phyloP scores from a whole-genome alignment of 2,329 filamentous ascomycete genomes.

The Claviceps africana region DNA sequence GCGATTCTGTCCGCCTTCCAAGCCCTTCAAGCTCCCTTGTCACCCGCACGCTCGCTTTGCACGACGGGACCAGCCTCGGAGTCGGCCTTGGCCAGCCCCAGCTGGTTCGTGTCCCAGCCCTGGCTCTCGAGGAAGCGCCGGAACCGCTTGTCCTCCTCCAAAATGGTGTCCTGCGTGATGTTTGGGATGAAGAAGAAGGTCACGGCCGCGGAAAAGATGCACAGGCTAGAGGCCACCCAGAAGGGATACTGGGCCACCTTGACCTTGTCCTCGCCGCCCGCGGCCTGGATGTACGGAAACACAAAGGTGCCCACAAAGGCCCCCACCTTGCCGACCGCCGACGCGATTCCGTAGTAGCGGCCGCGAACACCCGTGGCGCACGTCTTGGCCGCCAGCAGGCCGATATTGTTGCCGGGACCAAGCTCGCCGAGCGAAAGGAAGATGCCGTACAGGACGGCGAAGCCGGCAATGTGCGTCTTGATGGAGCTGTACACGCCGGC shows the following conservation, averaged over 20 bases:
- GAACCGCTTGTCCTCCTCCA: conserved; percentile 62
- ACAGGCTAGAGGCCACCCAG: conserved; percentile 67
- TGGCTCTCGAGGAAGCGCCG: conserved; percentile 56
- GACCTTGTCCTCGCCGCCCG: conserved; percentile 36
- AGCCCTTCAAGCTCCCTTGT: no score
- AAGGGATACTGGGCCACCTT: conserved; percentile 73
- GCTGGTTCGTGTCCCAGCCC: conserved; percentile 57
- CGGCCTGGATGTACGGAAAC: conserved; percentile 38
- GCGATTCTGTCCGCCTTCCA: no score
- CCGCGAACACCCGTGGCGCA: conserved; percentile 77
- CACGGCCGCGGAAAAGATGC: conserved; percentile 53
- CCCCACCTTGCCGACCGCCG: conserved; percentile 60
- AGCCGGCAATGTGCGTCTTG: conserved; percentile 32
- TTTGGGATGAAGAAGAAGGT: conserved; percentile 54
- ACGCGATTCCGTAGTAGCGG: conserved; percentile 56
- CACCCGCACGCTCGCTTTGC: background rate
- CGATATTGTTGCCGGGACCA: conserved; percentile 85
- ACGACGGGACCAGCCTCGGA: background rate
- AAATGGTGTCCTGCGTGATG: conserved; percentile 76
- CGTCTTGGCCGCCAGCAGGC: conserved; percentile 73
- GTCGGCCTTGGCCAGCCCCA: conserved; percentile 21
- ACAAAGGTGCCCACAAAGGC: conserved; percentile 80
- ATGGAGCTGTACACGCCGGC: conserved; percentile 61
- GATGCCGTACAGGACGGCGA: conserved; percentile 23
- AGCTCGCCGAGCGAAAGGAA: conserved; percentile 33